These are phyloP conservation scores for Penicillium ochrochloron DNA, from an alignment of 495 filamentous ascomycete genomes.

Conservation along the genomic window DNA sequence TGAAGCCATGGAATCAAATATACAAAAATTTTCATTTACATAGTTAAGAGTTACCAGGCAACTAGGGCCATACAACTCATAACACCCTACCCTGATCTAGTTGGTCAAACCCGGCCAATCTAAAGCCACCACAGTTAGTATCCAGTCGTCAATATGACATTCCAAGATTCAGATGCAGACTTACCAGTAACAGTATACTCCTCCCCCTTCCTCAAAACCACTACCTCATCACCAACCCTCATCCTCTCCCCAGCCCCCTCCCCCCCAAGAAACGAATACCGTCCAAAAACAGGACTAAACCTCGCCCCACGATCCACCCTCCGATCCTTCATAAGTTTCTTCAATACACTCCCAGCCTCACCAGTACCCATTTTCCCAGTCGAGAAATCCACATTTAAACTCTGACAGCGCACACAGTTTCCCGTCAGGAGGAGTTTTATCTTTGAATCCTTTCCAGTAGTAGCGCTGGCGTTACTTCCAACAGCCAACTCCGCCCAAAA, in stretches of 20 bases:
- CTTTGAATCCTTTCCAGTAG: neutral
- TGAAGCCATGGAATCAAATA: too few relatives aligned
- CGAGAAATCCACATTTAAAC: conserved; percentile 81
- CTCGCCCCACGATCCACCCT: conserved; percentile 74
- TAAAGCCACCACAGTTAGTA: conserved; percentile 19
- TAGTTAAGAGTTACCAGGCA: too few relatives aligned
- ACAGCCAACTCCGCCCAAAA: conserved; percentile 75
- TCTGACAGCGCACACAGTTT: conserved; percentile 81
- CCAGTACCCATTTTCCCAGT: conserved; percentile 69
- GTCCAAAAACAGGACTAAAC: conserved; percentile 82
- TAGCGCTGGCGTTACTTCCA: neutral
- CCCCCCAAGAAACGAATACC: conserved; percentile 70
- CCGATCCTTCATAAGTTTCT: conserved; percentile 77
- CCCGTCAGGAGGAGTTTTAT: conserved; percentile 64
- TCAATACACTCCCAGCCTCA: conserved; percentile 69
- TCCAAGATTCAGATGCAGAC: too few relatives aligned
- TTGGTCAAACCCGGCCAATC: conserved; percentile 37
- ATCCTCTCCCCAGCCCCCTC: conserved; percentile 42
- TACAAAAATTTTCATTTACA: too few relatives aligned
- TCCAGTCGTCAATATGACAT: neutral
- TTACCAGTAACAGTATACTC: conserved; percentile 68
- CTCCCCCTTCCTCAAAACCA: conserved; percentile 58
- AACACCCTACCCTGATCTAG: conserved; percentile 8
- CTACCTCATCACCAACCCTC: conserved; percentile 72
- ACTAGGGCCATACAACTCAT: neutral